These are phyloP conservation scores for Annulohypoxylon truncatum DNA, from an alignment of 2,329 filamentous ascomycete species.

Conservation along the genomic window DNA sequence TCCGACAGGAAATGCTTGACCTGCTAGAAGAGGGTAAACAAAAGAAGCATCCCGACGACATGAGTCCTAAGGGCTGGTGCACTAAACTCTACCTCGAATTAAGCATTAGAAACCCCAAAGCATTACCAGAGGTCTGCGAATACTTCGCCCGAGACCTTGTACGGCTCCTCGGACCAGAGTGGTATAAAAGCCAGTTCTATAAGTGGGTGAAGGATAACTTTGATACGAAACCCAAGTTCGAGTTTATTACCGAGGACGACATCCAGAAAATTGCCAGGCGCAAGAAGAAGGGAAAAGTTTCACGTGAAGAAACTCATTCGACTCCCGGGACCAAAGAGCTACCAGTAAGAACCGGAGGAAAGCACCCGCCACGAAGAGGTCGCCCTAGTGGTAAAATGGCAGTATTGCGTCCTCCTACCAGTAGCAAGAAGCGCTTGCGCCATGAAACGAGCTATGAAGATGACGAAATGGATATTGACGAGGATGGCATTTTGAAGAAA, in stretches of 20 bases:
- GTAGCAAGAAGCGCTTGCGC: slow-evolving; percentile 59
- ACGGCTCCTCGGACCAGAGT: slow-evolving; percentile 45
- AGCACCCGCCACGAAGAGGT: slow-evolving; percentile 46
- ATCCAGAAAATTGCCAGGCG: slow-evolving; percentile 43
- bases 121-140: slow-evolving; percentile 55
- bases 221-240: slow-evolving; percentile 44
- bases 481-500: slow-evolving; percentile 46
- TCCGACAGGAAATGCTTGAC: slow-evolving; percentile 43
- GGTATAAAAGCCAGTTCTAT: slow-evolving; percentile 49
- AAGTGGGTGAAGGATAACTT: slow-evolving; percentile 46
- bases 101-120: slow-evolving; percentile 54
- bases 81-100: slow-evolving; percentile 54
- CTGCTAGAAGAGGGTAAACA: slow-evolving; percentile 44
- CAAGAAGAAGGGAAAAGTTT: slow-evolving; percentile 41
- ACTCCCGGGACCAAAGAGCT: slow-evolving; percentile 37
- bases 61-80: slow-evolving; percentile 43
- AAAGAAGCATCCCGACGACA: slow-evolving; percentile 48
- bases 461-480: slow-evolving; percentile 53
- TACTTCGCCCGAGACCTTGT: slow-evolving; percentile 58
- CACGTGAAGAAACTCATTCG: slow-evolving; percentile 28
- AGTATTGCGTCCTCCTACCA: slow-evolving; percentile 55
- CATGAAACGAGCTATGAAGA: slow-evolving; percentile 50
- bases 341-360: slow-evolving; percentile 36
- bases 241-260: slow-evolving; percentile 44
- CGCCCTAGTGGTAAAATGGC: slow-evolving; percentile 59